phyloP scores from a whole-genome alignment of 306 rosid species.

The Cicer yamashitae region DNA sequence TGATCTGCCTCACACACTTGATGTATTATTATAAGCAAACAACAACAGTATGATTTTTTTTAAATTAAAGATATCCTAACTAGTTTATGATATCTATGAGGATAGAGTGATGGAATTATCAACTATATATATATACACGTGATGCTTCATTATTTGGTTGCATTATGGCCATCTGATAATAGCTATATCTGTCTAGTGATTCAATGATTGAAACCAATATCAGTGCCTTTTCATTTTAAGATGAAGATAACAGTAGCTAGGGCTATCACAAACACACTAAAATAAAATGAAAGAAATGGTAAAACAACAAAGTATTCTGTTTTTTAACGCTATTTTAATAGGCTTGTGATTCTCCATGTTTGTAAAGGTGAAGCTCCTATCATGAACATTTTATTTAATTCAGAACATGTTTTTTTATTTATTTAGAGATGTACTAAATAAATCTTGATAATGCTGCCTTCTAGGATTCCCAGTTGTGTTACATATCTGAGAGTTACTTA shows the following conservation, averaged over 20 bases:
- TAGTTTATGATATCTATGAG: constrained; percentile 46
- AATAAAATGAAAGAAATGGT: background rate
- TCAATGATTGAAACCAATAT: constrained; percentile 49
- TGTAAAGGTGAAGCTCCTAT: constrained; percentile 14
- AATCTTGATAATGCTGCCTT: constrained; percentile 15
- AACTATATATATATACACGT: constrained; percentile 44
- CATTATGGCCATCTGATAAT: constrained; percentile 48
- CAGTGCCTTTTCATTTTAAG: constrained; percentile 26
- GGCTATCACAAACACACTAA: constrained; percentile 28
- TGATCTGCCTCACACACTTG: constrained; percentile 42
- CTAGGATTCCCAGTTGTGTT: constrained; percentile 17
- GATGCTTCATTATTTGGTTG: constrained; percentile 46
- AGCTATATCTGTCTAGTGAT: constrained; percentile 41
- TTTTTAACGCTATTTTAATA: background rate
- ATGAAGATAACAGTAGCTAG: constrained; percentile 22
- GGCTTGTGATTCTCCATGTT: constrained; percentile 3
- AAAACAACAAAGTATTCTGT: background rate
- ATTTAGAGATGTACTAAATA: background rate
- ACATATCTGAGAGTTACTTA: constrained; percentile 9
- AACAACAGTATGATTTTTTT: constrained; percentile 45
- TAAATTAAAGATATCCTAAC: constrained; percentile 28
- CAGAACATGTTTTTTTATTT: constrained; percentile 14
- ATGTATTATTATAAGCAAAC: constrained; percentile 40
- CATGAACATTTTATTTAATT: constrained; percentile 18
- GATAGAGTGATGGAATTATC: constrained; percentile 45